phyloP scores from a whole-genome alignment of 495 filamentous ascomycete genomes.

The Mytilinidion resinicola region DNA sequence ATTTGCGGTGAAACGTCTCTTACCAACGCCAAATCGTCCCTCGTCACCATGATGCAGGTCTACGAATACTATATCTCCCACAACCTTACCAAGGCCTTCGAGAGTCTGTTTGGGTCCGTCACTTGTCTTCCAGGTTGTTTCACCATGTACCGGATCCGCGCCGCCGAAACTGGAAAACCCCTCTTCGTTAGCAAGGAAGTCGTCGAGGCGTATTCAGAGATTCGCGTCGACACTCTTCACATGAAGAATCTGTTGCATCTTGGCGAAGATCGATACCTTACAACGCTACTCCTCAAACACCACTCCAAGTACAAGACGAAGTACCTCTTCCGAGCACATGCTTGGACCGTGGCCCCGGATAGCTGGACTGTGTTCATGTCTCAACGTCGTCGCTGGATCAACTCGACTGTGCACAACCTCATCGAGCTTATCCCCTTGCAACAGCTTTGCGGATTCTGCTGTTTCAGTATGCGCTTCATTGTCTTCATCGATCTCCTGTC shows the following conservation, averaged over 20 bases:
- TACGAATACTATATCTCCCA: conserved; percentile 99
- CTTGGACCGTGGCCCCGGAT: conserved; percentile 94
- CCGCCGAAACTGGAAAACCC: conserved; percentile 88
- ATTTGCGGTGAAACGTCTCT: conserved; percentile 92
- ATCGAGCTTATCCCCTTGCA: conserved; percentile 89
- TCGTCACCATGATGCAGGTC: conserved; percentile 97
- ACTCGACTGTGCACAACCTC: conserved; percentile 97
- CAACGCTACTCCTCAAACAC: conserved; percentile 86
- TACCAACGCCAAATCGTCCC: conserved; percentile 85
- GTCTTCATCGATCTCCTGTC: conserved; percentile 91
- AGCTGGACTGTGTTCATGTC: conserved; percentile 92
- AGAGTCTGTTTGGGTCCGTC: conserved; percentile 92
- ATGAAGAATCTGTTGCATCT: conserved; percentile 98
- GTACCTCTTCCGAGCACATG: conserved; percentile 85
- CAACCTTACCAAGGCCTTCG: conserved; percentile 97
- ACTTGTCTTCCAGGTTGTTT: conserved; percentile 98
- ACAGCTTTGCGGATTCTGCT: conserved; percentile 98
- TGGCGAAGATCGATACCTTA: conserved; percentile 92
- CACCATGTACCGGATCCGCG: conserved; percentile 95
- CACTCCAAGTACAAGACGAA: conserved; percentile 96
- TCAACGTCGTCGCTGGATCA: conserved; percentile 98
- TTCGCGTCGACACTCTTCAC: conserved; percentile 94
- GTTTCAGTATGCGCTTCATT: conserved; percentile 98
- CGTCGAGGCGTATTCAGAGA: conserved; percentile 76
- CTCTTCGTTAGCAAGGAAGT: conserved; percentile 92